Evolutionary conservation across 139 green algal genomes (phyloP).

Genomic region (Pleodorina starrii): DNA sequence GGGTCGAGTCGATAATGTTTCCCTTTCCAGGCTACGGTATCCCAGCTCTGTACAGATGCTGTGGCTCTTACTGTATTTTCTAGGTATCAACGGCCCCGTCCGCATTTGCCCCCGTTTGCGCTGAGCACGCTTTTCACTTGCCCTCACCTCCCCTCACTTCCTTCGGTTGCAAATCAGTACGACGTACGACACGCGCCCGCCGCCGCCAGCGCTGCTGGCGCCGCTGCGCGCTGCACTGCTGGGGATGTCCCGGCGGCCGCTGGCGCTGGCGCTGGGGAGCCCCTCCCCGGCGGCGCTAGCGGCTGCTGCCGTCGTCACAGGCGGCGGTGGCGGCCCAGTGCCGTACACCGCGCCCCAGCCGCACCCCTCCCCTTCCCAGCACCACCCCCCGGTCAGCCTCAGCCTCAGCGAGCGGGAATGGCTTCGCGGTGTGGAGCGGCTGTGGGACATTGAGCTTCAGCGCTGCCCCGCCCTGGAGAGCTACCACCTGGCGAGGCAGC

Average conservation of each 20-base stretch:
- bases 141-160: neutral
- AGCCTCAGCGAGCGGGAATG: conserved; percentile 5
- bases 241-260: conserved; percentile 1
- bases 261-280: conserved; percentile 3
- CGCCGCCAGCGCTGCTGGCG: neutral
- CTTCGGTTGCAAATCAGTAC: neutral
- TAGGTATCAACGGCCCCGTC: no score
- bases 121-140: neutral
- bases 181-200: no score
- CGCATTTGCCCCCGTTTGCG: neutral
- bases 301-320: neutral
- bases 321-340: neutral
- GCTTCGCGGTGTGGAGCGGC: conserved; percentile 1
- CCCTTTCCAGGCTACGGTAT: neutral
- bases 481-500: neutral
- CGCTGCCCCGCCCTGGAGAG: neutral
- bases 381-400: neutral
- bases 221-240: conserved; percentile 33
- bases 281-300: neutral
- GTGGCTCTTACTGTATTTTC: neutral
- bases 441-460: conserved; percentile 30
- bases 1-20: no score
- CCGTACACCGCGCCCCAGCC: neutral
- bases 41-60: neutral
- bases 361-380: neutral